phyloP scores from a whole-genome alignment of 768 basidiomycete species.

The Hortiboletus campestris region DNA sequence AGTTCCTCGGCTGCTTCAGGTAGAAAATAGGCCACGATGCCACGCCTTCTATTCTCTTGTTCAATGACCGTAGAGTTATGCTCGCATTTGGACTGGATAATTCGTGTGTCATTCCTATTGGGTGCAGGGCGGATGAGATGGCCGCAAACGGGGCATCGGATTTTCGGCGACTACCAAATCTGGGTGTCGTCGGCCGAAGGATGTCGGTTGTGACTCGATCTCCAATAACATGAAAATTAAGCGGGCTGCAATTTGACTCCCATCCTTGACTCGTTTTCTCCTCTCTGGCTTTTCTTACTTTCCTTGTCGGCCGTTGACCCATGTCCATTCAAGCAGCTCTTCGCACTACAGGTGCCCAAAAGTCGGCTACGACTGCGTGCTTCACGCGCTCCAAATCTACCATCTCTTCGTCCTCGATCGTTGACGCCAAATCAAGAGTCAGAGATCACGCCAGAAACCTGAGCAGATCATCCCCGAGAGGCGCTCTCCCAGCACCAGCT shows the following conservation, averaged over 20 bases:
- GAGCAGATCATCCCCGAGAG: slow-evolving; percentile 60
- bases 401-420: slow-evolving; percentile 49
- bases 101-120: background rate
- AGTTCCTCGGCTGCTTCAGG: background rate
- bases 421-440: slow-evolving; percentile 81
- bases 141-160: slow-evolving; percentile 13
- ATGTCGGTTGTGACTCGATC: slow-evolving; percentile 16
- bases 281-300: slow-evolving; percentile 8
- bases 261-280: slow-evolving; percentile 4
- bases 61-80: background rate
- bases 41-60: background rate
- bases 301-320: slow-evolving; percentile 12
- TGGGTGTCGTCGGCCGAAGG: slow-evolving; percentile 27
- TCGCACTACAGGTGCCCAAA: slow-evolving; percentile 42
- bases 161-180: slow-evolving; percentile 18
- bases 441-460: slow-evolving; percentile 74
- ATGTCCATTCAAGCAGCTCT: slow-evolving; percentile 47
- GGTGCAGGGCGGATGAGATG: background rate
- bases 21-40: background rate
- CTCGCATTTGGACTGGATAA: background rate
- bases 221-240: slow-evolving; percentile 6
- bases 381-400: slow-evolving; percentile 54
- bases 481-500: slow-evolving; percentile 60
- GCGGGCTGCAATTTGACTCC: background rate
- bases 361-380: slow-evolving; percentile 29